These are phyloP conservation scores for Oryza brachyantha DNA, from an alignment of 176 grass and related monocot genomes.

Conservation along the genomic window DNA sequence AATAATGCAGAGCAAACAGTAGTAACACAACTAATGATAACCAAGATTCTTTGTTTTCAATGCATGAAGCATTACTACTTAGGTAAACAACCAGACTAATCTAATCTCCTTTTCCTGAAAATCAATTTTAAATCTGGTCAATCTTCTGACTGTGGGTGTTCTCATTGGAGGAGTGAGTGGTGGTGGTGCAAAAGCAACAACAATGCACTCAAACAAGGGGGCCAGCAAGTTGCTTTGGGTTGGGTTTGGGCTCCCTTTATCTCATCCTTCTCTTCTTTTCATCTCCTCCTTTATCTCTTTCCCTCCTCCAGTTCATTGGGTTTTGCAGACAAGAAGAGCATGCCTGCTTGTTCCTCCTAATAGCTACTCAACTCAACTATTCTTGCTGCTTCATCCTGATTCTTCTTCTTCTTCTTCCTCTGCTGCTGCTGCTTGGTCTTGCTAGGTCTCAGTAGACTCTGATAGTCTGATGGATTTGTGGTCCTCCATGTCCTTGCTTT, in stretches of 20 bases:
- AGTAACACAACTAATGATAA: not conserved
- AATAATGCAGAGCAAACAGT: not conserved
- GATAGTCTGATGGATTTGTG: conserved; percentile 17
- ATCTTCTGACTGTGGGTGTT: not conserved
- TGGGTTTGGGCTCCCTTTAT: not conserved
- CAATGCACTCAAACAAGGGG: conserved; percentile 1
- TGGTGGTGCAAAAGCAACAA: conserved; percentile 13
- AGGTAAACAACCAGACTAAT: not conserved
- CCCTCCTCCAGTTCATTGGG: conserved; percentile 35
- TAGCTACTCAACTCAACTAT: not conserved
- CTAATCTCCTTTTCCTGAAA: not conserved
- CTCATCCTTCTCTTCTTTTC: conserved; percentile 43
- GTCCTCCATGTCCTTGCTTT: conserved; percentile 46
- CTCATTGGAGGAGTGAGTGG: not conserved
- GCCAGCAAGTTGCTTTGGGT: conserved; percentile 30
- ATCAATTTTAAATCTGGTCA: conserved; percentile 28
- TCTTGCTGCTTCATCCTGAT: not conserved
- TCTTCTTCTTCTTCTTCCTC: no score
- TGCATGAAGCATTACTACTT: not conserved
- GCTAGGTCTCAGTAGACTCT: conserved; percentile 17
- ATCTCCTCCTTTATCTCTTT: conserved; percentile 22
- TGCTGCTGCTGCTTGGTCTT: conserved; percentile 13
- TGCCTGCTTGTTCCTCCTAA: conserved; percentile 16
- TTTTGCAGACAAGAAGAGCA: conserved; percentile 36
- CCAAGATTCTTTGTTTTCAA: not conserved